Evolutionary conservation across 2,329 filamentous ascomycete genomes (phyloP).

Genomic region (Daldinia sp.): DNA sequence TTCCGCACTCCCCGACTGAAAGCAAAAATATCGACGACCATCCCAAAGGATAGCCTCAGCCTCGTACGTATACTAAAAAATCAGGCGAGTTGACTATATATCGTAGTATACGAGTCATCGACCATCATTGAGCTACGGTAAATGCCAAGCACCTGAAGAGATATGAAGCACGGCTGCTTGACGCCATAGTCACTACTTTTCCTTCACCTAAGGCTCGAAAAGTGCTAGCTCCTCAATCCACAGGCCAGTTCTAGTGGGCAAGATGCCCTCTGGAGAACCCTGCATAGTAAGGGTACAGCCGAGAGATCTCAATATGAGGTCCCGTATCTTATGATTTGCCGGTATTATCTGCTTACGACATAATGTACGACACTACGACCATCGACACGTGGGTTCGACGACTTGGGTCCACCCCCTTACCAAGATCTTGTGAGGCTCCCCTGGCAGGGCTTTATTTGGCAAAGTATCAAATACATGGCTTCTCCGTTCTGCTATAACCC

Average conservation of each 20-base stretch:
- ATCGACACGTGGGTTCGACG: conserved; percentile 25
- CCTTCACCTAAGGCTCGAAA: conserved; percentile 10
- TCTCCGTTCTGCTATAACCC: conserved; percentile 9
- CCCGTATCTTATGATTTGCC: conserved; percentile 11
- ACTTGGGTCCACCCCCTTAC: conserved; percentile 26
- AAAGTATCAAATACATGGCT: conserved; percentile 26
- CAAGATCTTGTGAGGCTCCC: conserved; percentile 29
- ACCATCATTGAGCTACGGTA: background rate
- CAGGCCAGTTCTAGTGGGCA: background rate
- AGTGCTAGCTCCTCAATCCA: conserved; percentile 15
- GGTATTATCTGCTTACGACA: conserved; percentile 18
- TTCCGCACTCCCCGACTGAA: background rate
- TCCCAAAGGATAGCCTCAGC: background rate
- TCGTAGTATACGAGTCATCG: background rate
- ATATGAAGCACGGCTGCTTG: background rate
- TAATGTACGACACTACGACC: conserved; percentile 13
- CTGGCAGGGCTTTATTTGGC: conserved; percentile 10
- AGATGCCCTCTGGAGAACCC: conserved; percentile 23
- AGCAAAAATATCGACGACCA: background rate
- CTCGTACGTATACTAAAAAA: background rate
- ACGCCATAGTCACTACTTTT: background rate
- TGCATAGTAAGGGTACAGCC: conserved; percentile 24
- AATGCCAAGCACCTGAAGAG: background rate
- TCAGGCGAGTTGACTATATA: background rate
- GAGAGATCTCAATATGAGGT: conserved; percentile 24